Evolutionary conservation across 164 flowering plant species (phyloP), one percentile per base, ranked within the genome.

Genomic region (Platanus orientalis): DNA sequence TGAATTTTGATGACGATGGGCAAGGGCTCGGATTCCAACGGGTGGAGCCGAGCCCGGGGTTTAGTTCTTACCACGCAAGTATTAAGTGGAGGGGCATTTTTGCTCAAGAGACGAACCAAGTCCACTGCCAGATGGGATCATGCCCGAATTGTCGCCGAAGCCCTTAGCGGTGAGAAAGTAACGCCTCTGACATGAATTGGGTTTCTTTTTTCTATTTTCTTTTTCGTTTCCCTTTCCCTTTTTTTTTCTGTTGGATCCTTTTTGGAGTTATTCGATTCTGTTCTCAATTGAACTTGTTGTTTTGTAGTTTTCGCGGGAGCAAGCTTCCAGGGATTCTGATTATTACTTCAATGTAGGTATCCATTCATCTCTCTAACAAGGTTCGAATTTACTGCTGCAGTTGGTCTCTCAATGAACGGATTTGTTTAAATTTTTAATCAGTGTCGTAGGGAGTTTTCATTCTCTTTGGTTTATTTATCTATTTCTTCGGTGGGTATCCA

Each of bases 71-170:
- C 90, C 72, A 69, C 97, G 20, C 40, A 83, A 54, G 80, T 84
- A 17, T 56, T 94, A 21, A 64, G 87, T 1, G 96, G 98, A 14
- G 96, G 97, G 0, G 97, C 86, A 9, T 57, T 94, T 65, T 64
- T 89, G 50, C 72, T 94, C 30, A 87, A 82, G 76, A 74, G 83
- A 2, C 70, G 90, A 65, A 89, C 92, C 58, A 89, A 89, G 78
- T 82, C 97, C 40, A 83, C 90, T 63, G 87, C 97, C 32, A 78
- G 96, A 26, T 84, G 98, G 90, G 97, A 94, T 77, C 98, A 94
- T 64, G 75, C 96, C 32, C 76, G 81, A 55, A 42, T 87, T 61
- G 95, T 90, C 13, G 73, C 90, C 27, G 79, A 83, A 32, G 76
- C 98, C 30, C 87, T 94, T 68, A 60, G 68, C 68, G 97, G 97